A percentile compares a stretch with the other conserved stretches of the same genome.
Conservation (phyloP, 148 eudicot genomes). For the Cornus suecica region DNA sequence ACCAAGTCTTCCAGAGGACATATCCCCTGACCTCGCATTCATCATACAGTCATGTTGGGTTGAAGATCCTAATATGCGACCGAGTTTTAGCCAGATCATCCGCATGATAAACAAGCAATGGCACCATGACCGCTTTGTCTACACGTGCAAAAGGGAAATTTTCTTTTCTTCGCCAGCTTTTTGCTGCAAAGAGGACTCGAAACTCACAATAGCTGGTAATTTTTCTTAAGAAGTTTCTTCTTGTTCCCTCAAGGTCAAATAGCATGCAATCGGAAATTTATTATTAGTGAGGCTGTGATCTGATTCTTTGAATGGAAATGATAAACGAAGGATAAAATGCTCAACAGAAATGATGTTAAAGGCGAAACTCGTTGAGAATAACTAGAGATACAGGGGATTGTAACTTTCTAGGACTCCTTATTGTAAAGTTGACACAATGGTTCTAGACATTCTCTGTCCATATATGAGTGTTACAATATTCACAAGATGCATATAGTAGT, state of each 20-base stretch:
- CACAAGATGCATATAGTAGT: not conserved
- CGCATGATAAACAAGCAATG: conserved; percentile 78
- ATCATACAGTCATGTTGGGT: conserved; percentile 88
- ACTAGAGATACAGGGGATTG: conserved; percentile 27
- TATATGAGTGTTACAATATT: not conserved
- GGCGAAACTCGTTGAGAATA: conserved; percentile 26
- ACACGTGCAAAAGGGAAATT: conserved; percentile 66
- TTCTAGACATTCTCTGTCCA: not conserved
- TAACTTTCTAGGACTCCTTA: conserved; percentile 16
- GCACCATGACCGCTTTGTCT: conserved; percentile 60
- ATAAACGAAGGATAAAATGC: not conserved
- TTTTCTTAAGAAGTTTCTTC: conserved; percentile 14
- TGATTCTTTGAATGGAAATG: conserved; percentile 22
- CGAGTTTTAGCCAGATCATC: conserved; percentile 78
- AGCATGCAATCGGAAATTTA: conserved; percentile 5
- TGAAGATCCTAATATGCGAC: conserved; percentile 82
- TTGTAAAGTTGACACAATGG: conserved; percentile 26
- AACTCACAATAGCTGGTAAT: conserved; percentile 43
- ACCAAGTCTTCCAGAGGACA: conserved; percentile 67
- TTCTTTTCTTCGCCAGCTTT: conserved; percentile 76
- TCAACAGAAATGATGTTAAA: not conserved
- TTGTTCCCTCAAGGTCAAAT: conserved; percentile 5
- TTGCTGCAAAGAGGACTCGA: conserved; percentile 67
- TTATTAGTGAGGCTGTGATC: not conserved
- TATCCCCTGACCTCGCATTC: conserved; percentile 69